Base-by-base conservation (phyloP, 2,329 filamentous ascomycete genomes). In the Penicillium sp. region DNA sequence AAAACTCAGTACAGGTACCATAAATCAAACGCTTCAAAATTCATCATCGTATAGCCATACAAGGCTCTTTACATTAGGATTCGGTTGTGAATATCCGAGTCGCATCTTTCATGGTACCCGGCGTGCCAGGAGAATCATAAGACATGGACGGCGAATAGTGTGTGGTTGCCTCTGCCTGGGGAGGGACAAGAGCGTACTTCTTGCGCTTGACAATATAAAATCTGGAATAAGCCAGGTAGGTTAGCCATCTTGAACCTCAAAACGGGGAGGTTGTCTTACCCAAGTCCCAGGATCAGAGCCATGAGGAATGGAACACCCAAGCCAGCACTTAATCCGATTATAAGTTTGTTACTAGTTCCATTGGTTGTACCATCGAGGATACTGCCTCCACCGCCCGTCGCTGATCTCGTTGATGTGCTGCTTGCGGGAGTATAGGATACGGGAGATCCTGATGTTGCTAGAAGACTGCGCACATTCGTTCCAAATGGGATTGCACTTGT, bases 261-360 rank as follows among this genome's bases (percentile, higher is more conserved):
- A n/a, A 31, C 11, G 22, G 14, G 9, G 24, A 9, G 13, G 19
- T 1, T 21, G 4, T 42, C 52, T 29, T 54, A 54, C 52, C 31
- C 37, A 33, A 47, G 4, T 39, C 47, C 53, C 21, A 50, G 1
- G 14, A 21, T 11, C 8, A 50, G 7, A n/a, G 35, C 14, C 13
- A 27, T 49, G 54, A 65, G 42, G 49, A 64, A 59, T 54, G 65
- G 59, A 35, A 60, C 51, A 11, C 61, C 59, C 19, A 64, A 33
- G 3, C 82, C 81, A 1, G 84, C 75, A 42, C 74, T 76, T 1
- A 83, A 64, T 3, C 82, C 82, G 26, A 84, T 72, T 45, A 83
- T 78, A 33, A 82, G 52, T 22, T 76, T 76, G 29, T 77, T 80
- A n/a, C 71, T 73, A 3, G 77, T 73, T 0, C 78, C 76, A 1